Conservation (phyloP, 345 rosid genomes). For the Bruguiera parviflora region DNA sequence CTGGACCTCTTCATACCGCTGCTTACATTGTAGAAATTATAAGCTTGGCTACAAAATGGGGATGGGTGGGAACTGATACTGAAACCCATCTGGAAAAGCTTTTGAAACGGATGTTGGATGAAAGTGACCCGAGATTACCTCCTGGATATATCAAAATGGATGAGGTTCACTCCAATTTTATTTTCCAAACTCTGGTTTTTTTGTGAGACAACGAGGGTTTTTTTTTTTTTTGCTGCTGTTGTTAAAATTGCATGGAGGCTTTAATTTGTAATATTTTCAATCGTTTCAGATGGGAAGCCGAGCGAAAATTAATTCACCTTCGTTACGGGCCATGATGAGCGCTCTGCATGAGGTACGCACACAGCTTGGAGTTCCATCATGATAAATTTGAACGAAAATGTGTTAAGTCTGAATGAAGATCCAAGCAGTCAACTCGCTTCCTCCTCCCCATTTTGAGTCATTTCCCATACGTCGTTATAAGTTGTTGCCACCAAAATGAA, state of each 20-base stretch:
- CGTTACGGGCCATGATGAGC: conserved; percentile 55
- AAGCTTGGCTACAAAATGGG: conserved; percentile 64
- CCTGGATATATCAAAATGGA: conserved; percentile 84
- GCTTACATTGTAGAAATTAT: conserved; percentile 58
- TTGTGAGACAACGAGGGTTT: not conserved
- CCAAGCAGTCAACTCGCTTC: too few relatives aligned
- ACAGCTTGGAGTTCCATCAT: not conserved
- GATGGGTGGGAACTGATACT: conserved; percentile 55
- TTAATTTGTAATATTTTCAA: not conserved
- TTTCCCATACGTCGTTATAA: too few relatives aligned
- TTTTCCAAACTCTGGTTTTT: not conserved
- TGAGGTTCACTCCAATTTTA: conserved; percentile 40
- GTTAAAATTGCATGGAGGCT: not conserved
- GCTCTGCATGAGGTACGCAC: conserved; percentile 45
- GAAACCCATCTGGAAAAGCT: conserved; percentile 68
- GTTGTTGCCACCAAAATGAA: too few relatives aligned
- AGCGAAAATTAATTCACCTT: conserved; percentile 71
- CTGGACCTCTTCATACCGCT: conserved; percentile 73
- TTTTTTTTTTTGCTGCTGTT: not conserved
- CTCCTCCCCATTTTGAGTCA: too few relatives aligned
- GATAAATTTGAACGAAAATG: too few relatives aligned
- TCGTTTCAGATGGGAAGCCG: conserved; percentile 67
- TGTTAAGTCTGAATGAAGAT: too few relatives aligned
- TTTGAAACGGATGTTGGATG: conserved; percentile 64
- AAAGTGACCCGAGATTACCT: conserved; percentile 73